Evolutionary conservation across 176 grass and related monocot species (phyloP), one percentile per base, ranked within the genome.

Genomic region (Musa beccarii): DNA sequence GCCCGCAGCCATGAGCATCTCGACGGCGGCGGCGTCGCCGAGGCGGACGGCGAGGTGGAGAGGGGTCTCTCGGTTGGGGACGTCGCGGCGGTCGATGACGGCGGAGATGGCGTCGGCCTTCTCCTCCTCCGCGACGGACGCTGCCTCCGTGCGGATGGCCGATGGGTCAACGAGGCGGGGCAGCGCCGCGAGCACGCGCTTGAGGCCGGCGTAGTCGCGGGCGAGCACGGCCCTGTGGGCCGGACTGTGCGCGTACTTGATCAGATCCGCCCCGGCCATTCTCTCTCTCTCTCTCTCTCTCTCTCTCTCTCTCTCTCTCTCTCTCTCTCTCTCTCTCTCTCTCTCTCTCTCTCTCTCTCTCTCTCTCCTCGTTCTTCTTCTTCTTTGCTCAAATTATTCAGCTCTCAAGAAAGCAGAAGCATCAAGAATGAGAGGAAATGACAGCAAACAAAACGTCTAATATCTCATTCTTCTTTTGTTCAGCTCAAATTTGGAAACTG

Each of bases 201-300:
- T 76, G 54, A 76, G 74, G 7, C 4, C 55, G 55, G 14, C 26
- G 7, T 62, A 49, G 34, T 76, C 56, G 1, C 74, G 55, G 17
- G 28, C 74, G 9, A 62, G 55, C 24, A 76, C 74, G 9, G 56
- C 74, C 55, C 51, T 49, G 55, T 76, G 74, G 8, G 8, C 29
- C 17, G 74, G 55, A 26, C 74, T 76, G 74, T 76, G 74, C 74
- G 26, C 54, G 54, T 76, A 76, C 54, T 63, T 73, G 52, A 23
- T 25, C 22, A 51, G 52, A 73, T 73, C 71, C 4, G 49, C 20
- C 4, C 3, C 67, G 13, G 29, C 67, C 67, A 69, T 69, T 10
- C 34, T 43, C 6, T 0, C 34, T 43, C 34, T 43, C 34, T 43
- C 34, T 43, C 4, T 5, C 34, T 43, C 6, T n/a, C 34, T 43